Base-by-base conservation (phyloP, 2,329 filamentous ascomycete species). In the Emydomyces testavorans region DNA sequence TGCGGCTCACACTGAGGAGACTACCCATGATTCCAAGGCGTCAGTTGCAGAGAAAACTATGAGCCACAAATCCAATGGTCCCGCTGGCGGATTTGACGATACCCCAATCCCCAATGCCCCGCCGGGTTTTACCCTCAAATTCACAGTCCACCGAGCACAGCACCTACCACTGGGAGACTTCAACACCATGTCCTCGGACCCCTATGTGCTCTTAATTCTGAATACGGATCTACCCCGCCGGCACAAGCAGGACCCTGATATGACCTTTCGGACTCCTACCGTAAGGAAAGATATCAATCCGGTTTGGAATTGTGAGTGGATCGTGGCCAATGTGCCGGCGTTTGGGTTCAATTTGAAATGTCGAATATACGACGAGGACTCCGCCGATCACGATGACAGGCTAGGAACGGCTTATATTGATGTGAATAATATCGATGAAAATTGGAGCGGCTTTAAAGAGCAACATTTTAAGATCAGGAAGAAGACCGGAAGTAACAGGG, bases 351-450 rank as follows among this genome's bases (percentile, higher is more conserved):
- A 74, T 49, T 74, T 96, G 56, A 94, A 94, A 62, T 87, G 85
- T 52, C 77, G 85, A 46, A 67, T 96, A 15, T 93, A 89, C 65
- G 90, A 96, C 59, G 90, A 96, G 63, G 90, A 96, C 65, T 79
- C 81, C 28, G 78, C 82, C 1, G 85, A 95, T 62, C 79, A 83
- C 54, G 84, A 96, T 60, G 90, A 96, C 65, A 76, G 86, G 21
- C 74, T 96, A 16, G 90, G 90, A 8, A 93, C 92, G 59, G 85
- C 86, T 2, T 87, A 87, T 39, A 70, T 94, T 46, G 66, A 76
- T 15, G 78, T 84, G 0, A 66, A 73, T 8, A 61, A 66, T 1
- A 61, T 94, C 5, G 71, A 70, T 40, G 78, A 83, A 35, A 63
- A 73, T 32, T 93, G 85, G 85, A 57, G 68, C 6, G 85, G 84